These are phyloP conservation scores for Yarrowia osloensis DNA, from an alignment of 805 yeast genomes.

Conservation along the genomic window DNA sequence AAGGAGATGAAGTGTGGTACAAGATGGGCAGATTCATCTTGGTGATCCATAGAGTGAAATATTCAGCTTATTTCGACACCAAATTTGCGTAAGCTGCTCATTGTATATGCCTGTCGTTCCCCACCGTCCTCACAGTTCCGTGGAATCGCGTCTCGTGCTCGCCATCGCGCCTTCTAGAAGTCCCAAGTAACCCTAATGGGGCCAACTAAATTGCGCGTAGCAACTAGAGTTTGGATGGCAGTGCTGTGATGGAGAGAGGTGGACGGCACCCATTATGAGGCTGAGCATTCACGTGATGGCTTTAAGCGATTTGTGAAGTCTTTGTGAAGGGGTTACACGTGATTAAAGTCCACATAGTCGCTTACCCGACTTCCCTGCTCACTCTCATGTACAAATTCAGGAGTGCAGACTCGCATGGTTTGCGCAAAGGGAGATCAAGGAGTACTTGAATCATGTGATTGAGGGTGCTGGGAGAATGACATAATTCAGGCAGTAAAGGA, in stretches of 20 bases:
- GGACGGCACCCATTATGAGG: too few species aligned
- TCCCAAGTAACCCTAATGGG: background rate
- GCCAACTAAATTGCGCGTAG: background rate
- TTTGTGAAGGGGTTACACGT: too few species aligned
- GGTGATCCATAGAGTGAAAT: too few species aligned
- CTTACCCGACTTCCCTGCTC: background rate
- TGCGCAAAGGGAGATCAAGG: conserved; percentile 29
- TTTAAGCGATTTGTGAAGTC: too few species aligned
- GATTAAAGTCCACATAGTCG: too few species aligned
- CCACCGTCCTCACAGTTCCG: background rate
- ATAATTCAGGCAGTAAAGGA: conserved; percentile 11
- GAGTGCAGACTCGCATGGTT: conserved; percentile 26
- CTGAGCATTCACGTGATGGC: too few species aligned
- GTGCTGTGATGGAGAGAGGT: too few species aligned
- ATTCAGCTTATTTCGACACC: too few species aligned
- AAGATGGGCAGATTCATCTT: too few species aligned
- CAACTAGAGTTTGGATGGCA: background rate
- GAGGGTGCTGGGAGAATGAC: conserved; percentile 27
- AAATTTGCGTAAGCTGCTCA: too few species aligned
- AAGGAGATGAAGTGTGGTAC: background rate
- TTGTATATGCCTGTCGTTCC: too few species aligned
- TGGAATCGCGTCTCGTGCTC: background rate
- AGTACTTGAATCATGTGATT: conserved; percentile 22
- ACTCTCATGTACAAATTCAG: conserved; percentile 17
- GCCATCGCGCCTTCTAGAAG: background rate